Conservation (phyloP, 1,284 basidiomycete genomes). For the Laetiporus sulphureus region DNA sequence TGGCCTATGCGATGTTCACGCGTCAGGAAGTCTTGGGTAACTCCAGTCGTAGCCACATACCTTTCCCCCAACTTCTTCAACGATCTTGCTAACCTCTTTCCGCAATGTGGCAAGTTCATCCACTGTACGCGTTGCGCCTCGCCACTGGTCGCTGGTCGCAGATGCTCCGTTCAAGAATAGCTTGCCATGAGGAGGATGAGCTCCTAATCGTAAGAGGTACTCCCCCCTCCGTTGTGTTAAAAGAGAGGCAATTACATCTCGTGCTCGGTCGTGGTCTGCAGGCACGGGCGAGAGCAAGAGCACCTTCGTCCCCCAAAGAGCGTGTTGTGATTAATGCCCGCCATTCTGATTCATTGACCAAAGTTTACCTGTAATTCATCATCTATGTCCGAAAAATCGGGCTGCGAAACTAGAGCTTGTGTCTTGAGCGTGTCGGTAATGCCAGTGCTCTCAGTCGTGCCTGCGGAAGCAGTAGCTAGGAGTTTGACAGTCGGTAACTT, state of each 20-base stretch:
- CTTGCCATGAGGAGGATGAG: slow-evolving; percentile 45
- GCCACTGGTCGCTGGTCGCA: slow-evolving; percentile 43
- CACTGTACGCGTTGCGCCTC: slow-evolving; percentile 41
- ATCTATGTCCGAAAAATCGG: slow-evolving; percentile 47
- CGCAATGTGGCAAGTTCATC: slow-evolving; percentile 47
- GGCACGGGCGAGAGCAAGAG: slow-evolving; percentile 39
- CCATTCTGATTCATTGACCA: not conserved
- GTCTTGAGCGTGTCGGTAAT: slow-evolving; percentile 10
- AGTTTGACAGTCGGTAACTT: slow-evolving; percentile 26
- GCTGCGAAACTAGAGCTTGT: no score
- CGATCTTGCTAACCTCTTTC: slow-evolving; percentile 35
- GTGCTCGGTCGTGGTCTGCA: slow-evolving; percentile 44
- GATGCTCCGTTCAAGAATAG: slow-evolving; percentile 47
- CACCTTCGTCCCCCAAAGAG: slow-evolving; percentile 28
- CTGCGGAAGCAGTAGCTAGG: slow-evolving; percentile 5
- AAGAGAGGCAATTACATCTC: slow-evolving; percentile 56
- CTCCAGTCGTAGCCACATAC: slow-evolving; percentile 27
- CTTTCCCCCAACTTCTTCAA: slow-evolving; percentile 73
- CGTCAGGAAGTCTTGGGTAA: not conserved
- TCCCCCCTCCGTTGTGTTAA: slow-evolving; percentile 63
- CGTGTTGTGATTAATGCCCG: not conserved
- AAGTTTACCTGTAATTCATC: slow-evolving; percentile 50
- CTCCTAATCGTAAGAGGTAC: slow-evolving; percentile 64
- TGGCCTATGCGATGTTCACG: slow-evolving; percentile 33
- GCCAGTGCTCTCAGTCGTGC: slow-evolving; percentile 11